Evolutionary conservation across 495 filamentous ascomycete species (phyloP), one percentile per base, ranked within the genome.

Genomic region (Penicillium subrubescens): DNA sequence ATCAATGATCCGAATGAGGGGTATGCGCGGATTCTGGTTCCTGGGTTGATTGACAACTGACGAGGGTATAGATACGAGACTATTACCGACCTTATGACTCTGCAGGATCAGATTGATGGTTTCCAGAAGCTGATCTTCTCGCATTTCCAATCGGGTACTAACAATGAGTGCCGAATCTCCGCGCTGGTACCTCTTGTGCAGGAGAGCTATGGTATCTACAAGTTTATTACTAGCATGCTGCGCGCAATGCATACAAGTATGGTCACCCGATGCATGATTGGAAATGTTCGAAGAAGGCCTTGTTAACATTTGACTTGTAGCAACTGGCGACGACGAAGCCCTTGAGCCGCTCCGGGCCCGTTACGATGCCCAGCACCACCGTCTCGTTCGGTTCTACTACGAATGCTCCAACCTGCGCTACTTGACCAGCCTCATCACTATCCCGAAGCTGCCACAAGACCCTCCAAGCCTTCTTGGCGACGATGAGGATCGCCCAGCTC

Each of bases 1-100:
- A 98, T 96, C 80, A 97, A 97, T 77, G 95, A 99, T 81, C 95
- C 96, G 12, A 97, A 99, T 72, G 95, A 99, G 79, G 95, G 95
- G 82, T 87, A 74, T 51, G 72, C 39, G 34, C 10, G 12, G 51
- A 10, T 37, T 39, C 43, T 17, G 11, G 5, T 37, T 31, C 2
- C 23, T 46, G 12, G 12, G 21, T 8, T 50, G 33, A 56, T 35
- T 12, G 19, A 59, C 34, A 19, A 63, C 67, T 80, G 44, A 80
- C 56, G 4, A 19, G 2, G 53, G 7, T 33, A 23, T 67, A 90
- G 88, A 35, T 99, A 97, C 72, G 95, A 98, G 77, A 97, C 95
- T 3, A 97, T 98, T 61, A 90, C 88, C 71, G 96, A 99, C 75
- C 84, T 99, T 37, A 97, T 98, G 96, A 89, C 87, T 15, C 84